Evolutionary conservation across 306 rosid species (phyloP), one percentile per base, ranked within the genome.

Genomic region (Vachellia pachyceras): DNA sequence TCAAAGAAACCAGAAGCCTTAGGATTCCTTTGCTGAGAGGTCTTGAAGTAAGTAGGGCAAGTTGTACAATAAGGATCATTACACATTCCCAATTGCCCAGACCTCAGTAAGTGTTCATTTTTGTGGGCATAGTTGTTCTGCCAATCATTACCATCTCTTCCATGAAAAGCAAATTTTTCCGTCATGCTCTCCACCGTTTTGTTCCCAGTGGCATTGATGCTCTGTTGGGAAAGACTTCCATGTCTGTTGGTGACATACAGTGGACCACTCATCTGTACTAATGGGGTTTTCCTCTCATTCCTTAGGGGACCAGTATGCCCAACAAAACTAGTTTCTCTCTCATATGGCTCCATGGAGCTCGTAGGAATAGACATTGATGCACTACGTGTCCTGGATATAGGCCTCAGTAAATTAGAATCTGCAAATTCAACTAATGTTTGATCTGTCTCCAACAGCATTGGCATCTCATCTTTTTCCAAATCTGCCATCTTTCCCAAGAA

Each of bases 41-140:
- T 68, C 80, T 79, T 90, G 88, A 84, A 82, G 79, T 79, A 86
- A 72, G 95, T 85, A 75, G 98, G 98, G 85, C 98, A 95, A 64
- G 92, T 90, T 25, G 96, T 92, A 81, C 98, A 94, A 77, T 87
- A 94, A 78, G 98, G 98, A 86, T 94, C 98, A 82, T 86, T 89
- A 81, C 98, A 94, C 95, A 89, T 80, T 69, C 98, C 98, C 83
- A 94, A 74, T 77, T 88, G 97, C 61, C 98, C 98, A 72, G 98
- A 94, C 85, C 90, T 90, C 79, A 92, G 78, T 72, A 94, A 88
- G 72, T 90, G 95, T 67, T 92, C 96, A 72, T 90, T 92, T 72
- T 78, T 89, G 22, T 75, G 80, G 44, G 79, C 82, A 72, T 84
- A 45, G 69, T 77, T 78, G 13, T 80, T 57, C 49, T 55, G 74